Conservation (phyloP, 805 yeast species). For the Komagataella mondaviorum region DNA sequence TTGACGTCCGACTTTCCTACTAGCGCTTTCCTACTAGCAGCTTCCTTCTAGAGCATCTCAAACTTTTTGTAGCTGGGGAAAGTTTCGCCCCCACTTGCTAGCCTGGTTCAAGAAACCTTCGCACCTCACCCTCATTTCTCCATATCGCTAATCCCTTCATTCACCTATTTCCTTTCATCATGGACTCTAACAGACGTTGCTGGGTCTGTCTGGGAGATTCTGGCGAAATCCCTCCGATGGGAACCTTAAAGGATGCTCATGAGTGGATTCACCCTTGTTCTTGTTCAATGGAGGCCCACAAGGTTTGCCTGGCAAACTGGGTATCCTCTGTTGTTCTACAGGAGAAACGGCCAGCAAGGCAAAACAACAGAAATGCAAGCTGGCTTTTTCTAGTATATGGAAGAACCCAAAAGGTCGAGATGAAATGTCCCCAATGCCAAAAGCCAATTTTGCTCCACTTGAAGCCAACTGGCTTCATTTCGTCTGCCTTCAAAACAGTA, state of each 20-base stretch:
- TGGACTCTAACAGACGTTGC: slow-evolving; percentile 6
- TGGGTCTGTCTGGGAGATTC: slow-evolving; percentile 16
- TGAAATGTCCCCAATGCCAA: slow-evolving; percentile 25
- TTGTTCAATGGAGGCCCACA: slow-evolving; percentile 31
- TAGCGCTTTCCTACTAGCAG: neutral
- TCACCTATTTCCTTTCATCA: neutral
- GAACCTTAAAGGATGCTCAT: slow-evolving; percentile 14
- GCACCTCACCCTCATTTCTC: neutral
- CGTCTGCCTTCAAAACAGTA: slow-evolving; percentile 1
- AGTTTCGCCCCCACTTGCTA: neutral
- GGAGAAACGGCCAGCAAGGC: slow-evolving; percentile 5
- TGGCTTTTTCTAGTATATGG: neutral
- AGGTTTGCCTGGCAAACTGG: slow-evolving; percentile 29
- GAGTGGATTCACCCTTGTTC: slow-evolving; percentile 31
- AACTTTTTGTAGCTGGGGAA: no score
- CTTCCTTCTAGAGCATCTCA: neutral
- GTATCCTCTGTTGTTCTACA: slow-evolving; percentile 16
- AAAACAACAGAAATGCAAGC: neutral
- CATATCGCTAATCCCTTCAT: neutral
- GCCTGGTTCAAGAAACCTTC: neutral
- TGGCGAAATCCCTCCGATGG: slow-evolving; percentile 18
- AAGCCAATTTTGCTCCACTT: slow-evolving; percentile 15
- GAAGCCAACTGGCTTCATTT: slow-evolving; percentile 8
- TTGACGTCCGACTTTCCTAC: neutral
- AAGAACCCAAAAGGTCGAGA: slow-evolving; percentile 2